phyloP scores from a whole-genome alignment of 139 green algal species.

The Prasinococcaceae sp. region DNA sequence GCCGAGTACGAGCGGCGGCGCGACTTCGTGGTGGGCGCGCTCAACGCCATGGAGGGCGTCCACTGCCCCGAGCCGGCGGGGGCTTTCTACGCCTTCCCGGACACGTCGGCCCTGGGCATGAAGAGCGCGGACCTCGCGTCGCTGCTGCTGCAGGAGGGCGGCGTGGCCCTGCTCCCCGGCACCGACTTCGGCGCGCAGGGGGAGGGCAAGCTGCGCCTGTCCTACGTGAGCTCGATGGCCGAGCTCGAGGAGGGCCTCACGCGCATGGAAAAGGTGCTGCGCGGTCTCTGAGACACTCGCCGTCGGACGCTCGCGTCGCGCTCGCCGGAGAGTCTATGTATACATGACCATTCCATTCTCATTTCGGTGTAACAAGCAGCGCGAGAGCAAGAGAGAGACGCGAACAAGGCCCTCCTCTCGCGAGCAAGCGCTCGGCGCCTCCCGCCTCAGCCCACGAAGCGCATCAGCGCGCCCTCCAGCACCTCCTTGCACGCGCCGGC shows the following conservation, averaged over 20 bases:
- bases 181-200: slow-evolving; percentile 8
- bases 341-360: neutral
- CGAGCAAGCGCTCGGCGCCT: too few relatives aligned
- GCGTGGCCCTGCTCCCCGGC: slow-evolving; percentile 6
- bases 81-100: slow-evolving; percentile 16
- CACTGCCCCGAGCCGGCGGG: slow-evolving; percentile 1
- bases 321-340: neutral
- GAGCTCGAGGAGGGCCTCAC: neutral
- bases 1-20: slow-evolving; percentile 2
- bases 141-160: slow-evolving; percentile 1
- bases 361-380: neutral
- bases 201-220: slow-evolving; percentile 4
- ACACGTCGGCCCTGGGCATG: neutral
- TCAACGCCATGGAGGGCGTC: slow-evolving; percentile 9
- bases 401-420: neutral
- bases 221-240: slow-evolving; percentile 5
- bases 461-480: too few relatives aligned
- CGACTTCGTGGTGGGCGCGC: slow-evolving; percentile 9
- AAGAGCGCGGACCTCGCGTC: neutral
- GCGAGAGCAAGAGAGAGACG: neutral
- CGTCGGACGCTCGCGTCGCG: neutral
- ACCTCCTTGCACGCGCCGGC: neutral
- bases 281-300: neutral
- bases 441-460: too few relatives aligned
- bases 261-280: neutral